Conservation (phyloP, 345 rosid species). For the Raphanus sativus region DNA sequence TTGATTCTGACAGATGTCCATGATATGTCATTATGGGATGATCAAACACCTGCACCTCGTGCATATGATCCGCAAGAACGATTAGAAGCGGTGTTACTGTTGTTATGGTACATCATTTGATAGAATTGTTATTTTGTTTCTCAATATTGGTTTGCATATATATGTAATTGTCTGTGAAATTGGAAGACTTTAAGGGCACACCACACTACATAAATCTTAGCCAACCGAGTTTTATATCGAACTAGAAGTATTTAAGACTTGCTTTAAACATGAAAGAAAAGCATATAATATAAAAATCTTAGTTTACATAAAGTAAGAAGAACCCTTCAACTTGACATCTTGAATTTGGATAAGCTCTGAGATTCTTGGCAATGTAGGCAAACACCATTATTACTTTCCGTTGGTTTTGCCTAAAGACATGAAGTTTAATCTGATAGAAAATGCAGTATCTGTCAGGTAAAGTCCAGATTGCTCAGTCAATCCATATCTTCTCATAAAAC, state of each 20-base stretch:
- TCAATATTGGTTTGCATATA: no score
- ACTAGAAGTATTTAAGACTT: slow-evolving; percentile 41
- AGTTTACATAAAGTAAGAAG: background rate
- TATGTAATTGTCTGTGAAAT: background rate
- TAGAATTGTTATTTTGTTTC: no score
- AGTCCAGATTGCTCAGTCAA: no score
- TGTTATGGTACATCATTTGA: no score
- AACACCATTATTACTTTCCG: background rate
- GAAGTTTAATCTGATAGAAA: background rate
- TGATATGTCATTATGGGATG: no score
- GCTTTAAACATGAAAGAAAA: slow-evolving; percentile 28
- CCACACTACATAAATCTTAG: background rate
- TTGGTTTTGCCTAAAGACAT: background rate
- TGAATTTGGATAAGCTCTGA: background rate
- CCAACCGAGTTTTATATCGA: background rate
- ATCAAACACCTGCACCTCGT: no score
- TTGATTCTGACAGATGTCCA: no score
- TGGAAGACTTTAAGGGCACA: background rate
- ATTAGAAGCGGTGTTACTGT: no score
- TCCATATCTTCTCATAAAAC: no score
- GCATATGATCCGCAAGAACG: no score
- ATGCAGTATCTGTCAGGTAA: no score
- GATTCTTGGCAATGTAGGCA: background rate
- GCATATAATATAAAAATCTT: background rate
- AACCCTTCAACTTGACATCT: background rate